Evolutionary conservation across 495 filamentous ascomycete species (phyloP).

Genomic region (Penicillium goetzii): DNA sequence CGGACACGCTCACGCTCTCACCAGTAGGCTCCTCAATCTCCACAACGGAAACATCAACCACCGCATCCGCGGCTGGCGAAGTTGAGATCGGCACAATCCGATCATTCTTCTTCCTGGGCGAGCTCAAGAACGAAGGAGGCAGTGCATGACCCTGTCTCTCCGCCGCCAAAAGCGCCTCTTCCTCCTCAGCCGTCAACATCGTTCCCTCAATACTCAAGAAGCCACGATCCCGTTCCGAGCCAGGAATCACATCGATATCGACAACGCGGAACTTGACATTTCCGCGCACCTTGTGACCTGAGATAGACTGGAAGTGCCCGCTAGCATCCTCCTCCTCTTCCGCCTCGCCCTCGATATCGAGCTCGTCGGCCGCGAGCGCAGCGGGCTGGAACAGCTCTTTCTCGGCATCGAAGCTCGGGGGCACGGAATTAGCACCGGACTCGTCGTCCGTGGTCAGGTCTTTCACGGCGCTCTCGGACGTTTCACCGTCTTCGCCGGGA

Average conservation of each 20-base stretch:
- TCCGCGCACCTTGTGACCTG: constrained; percentile 64
- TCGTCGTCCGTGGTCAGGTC: constrained; percentile 42
- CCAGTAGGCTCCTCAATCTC: constrained; percentile 20
- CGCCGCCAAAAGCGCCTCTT: constrained; percentile 41
- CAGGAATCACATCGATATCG: constrained; percentile 63
- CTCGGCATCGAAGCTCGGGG: constrained; percentile 40
- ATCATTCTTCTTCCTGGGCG: constrained; percentile 16
- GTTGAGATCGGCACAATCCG: constrained; percentile 29
- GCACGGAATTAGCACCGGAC: constrained; percentile 20
- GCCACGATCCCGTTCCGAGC: constrained; percentile 58
- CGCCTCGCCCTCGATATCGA: constrained; percentile 31
- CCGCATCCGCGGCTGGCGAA: constrained; percentile 17
- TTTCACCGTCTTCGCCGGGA: constrained; percentile 42
- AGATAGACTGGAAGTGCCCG: constrained; percentile 65
- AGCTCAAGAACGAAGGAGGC: constrained; percentile 22
- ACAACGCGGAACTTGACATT: constrained; percentile 64
- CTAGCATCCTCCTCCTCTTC: constrained; percentile 42
- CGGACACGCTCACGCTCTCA: constrained; percentile 7
- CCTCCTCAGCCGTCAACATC: constrained; percentile 57
- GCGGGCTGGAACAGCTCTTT: constrained; percentile 51
- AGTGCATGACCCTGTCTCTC: constrained; percentile 41
- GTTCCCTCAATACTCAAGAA: constrained; percentile 74
- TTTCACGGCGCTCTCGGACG: constrained; percentile 12
- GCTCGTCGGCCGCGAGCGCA: constrained; percentile 37
- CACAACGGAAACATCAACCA: constrained; percentile 23